A percentile compares a stretch with the other conserved stretches of the same genome.
phyloP scores from a whole-genome alignment of 371 early-diverging fungal species.

The Saksenaea oblongispora region DNA sequence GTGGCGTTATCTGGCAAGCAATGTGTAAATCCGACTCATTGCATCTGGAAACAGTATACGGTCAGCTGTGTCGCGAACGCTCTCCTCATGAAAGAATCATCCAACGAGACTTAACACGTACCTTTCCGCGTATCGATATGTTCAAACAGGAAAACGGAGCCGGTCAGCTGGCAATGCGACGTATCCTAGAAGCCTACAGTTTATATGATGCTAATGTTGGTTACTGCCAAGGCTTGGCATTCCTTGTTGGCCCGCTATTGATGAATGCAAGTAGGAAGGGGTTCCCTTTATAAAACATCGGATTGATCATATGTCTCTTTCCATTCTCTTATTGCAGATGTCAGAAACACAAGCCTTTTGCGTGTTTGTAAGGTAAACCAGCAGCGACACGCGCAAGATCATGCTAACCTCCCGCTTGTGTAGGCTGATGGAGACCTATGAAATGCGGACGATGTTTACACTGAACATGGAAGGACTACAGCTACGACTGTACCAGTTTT shows the following conservation, averaged over 20 bases:
- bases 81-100: slow-evolving; percentile 87
- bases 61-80: slow-evolving; percentile 72
- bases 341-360: slow-evolving; percentile 91
- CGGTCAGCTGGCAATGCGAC: slow-evolving; percentile 82
- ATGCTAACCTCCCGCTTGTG: not conserved
- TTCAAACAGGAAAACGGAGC: slow-evolving; percentile 79
- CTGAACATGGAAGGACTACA: slow-evolving; percentile 88
- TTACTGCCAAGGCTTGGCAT: slow-evolving; percentile 94
- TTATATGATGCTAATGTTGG: slow-evolving; percentile 90
- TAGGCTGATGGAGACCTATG: slow-evolving; percentile 85
- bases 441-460: slow-evolving; percentile 82
- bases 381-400: not conserved
- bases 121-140: slow-evolving; percentile 86
- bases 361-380: slow-evolving; percentile 71
- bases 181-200: slow-evolving; percentile 86
- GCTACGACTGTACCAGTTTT: slow-evolving; percentile 83
- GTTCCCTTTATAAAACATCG: not conserved
- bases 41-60: slow-evolving; percentile 78
- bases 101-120: slow-evolving; percentile 84
- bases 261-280: slow-evolving; percentile 67
- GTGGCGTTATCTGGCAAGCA: slow-evolving; percentile 89
- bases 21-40: slow-evolving; percentile 75
- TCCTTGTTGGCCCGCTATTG: slow-evolving; percentile 87
- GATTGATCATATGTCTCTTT: not conserved
- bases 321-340: slow-evolving; percentile 58